Evolutionary conservation across 73 alveolate genomes (phyloP).

Genomic region (Symbiodinium natans): DNA sequence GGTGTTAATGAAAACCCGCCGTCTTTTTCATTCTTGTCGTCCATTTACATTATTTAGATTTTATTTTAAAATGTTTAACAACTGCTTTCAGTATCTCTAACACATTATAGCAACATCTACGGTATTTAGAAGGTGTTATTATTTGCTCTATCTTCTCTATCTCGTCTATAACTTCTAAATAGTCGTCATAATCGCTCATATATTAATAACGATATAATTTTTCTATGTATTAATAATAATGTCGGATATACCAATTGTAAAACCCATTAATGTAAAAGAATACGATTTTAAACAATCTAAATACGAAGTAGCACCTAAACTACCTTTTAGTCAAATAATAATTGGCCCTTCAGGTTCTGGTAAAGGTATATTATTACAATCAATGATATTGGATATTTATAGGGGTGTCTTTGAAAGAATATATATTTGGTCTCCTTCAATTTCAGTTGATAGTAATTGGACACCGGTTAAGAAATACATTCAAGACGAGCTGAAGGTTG

Average conservation of each 20-base stretch:
- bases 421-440: slow-evolving; percentile 21
- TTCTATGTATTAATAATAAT: neutral
- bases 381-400: neutral
- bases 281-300: neutral
- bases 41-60: too few species aligned
- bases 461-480: neutral
- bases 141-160: too few species aligned
- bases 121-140: too few species aligned
- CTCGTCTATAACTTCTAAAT: too few species aligned
- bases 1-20: too few species aligned
- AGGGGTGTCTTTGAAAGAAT: neutral
- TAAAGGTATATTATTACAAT: neutral
- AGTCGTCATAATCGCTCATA: neutral
- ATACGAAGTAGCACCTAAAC: neutral
- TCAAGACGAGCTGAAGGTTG: neutral
- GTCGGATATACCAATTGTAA: neutral
- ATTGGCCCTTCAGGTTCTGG: slow-evolving; percentile 31
- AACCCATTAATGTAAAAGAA: neutral
- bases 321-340: neutral
- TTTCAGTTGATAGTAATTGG: slow-evolving; percentile 15
- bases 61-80: too few species aligned
- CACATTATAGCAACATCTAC: too few species aligned
- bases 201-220: neutral
- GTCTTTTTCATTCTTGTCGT: too few species aligned
- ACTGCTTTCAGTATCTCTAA: too few species aligned